Evolutionary conservation across 305 asterid genomes (phyloP), one percentile per base, ranked within the genome.

Genomic region (Fraxinus albicans): DNA sequence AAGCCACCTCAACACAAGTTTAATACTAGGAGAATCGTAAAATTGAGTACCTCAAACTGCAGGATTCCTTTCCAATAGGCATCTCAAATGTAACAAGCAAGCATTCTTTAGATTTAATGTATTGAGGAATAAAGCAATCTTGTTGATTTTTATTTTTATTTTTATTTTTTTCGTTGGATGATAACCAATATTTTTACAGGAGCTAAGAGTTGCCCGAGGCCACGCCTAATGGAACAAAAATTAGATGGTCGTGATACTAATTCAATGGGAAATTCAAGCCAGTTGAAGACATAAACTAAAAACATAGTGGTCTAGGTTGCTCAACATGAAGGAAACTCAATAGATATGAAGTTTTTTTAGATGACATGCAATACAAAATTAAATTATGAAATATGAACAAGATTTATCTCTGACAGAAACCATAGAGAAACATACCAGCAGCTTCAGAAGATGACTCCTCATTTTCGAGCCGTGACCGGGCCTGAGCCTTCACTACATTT

Each of bases 361-460:
- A 50, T 15, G 60, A 50, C 21, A 15, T 15, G 21, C 60, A 50
- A 50, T 50, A 15, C 60, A 50, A 50, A 44, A 50, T 50, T 50
- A 50, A 50, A 50, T 50, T 53, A 53, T 53, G 63, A 53, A 17
- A 53, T 53, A 53, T 53, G 63, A 53, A 17, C 23, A 17, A 53
- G 23, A 53, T 17, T 53, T 15, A 19, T 15, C 23, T 17, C 23
- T 17, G 63, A 17, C 23, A 69, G 38, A 29, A 63, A 86, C 69
- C 33, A 73, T 8, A 78, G 44, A 31, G 70, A 63, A 81, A 55
- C 86, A 76, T 91, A 97, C 99, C 99, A 78, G 89, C 34, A 81
- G 92, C 95, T 85, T 91, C 99, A 42, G 94, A 87, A 1, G 97
- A 92, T 0, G 99, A 91, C 34, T 95, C 98, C 0, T 88, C 95